phyloP scores from a whole-genome alignment of 306 rosid genomes.

The Cyclanthera cordifolia region DNA sequence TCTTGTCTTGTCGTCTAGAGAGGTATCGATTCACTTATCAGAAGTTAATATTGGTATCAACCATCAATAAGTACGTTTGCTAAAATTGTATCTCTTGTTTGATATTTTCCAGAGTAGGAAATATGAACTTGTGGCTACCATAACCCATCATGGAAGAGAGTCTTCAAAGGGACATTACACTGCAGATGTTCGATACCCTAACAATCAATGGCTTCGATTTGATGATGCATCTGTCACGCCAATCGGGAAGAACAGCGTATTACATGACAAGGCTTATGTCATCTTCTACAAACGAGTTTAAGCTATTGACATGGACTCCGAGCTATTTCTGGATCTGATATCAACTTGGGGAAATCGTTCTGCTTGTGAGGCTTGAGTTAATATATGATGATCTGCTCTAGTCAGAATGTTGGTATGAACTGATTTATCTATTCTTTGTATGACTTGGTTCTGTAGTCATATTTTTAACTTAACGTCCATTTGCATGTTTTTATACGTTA shows the following conservation, averaged over 20 bases:
- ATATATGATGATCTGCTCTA: neutral
- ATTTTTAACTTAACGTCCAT: neutral
- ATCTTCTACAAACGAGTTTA: constrained; percentile 65
- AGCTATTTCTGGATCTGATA: neutral
- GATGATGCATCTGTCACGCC: constrained; percentile 67
- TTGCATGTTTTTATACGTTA: neutral
- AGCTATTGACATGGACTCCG: neutral
- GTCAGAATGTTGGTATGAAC: neutral
- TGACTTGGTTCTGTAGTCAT: neutral
- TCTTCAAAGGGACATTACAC: constrained; percentile 95
- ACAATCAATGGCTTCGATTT: constrained; percentile 70
- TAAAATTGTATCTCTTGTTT: constrained; percentile 3
- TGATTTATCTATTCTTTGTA: neutral
- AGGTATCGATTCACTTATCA: constrained; percentile 41
- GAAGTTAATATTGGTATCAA: neutral
- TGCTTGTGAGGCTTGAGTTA: neutral
- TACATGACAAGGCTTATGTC: constrained; percentile 86
- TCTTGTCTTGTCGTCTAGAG: constrained; percentile 49
- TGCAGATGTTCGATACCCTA: constrained; percentile 58
- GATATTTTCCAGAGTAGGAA: constrained; percentile 55
- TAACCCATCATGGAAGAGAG: constrained; percentile 91
- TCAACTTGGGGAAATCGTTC: neutral
- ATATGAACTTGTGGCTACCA: constrained; percentile 81
- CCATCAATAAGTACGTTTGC: neutral
- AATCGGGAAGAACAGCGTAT: constrained; percentile 53